Percentiles rank a stretch among this genome's conserved stretches.
phyloP scores from a whole-genome alignment of 164 flowering plant genomes.

The Umbilicus rupestris region DNA sequence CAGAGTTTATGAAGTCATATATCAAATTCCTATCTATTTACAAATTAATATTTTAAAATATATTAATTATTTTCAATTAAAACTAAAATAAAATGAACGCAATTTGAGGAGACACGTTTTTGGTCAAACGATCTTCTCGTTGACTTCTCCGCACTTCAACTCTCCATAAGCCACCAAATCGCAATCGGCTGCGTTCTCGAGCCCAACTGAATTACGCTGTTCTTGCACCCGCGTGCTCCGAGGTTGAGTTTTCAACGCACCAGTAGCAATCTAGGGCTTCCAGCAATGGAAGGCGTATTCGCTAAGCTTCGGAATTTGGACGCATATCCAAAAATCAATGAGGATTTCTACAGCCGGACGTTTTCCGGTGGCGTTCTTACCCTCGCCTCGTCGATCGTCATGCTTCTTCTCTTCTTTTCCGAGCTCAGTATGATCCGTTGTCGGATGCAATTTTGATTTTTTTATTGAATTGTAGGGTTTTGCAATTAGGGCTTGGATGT shows the following conservation, averaged over 20 bases:
- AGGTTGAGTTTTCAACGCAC: neutral
- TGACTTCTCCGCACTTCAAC: neutral
- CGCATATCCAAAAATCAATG: constrained; percentile 60
- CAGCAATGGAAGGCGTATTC: constrained; percentile 26
- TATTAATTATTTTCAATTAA: neutral
- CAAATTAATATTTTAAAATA: neutral
- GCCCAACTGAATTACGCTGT: neutral
- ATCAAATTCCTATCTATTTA: too few relatives aligned
- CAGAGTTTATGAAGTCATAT: too few relatives aligned
- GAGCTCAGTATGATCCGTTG: constrained; percentile 40
- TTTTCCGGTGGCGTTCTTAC: constrained; percentile 61
- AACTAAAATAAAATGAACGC: too few relatives aligned
- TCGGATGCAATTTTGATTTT: neutral
- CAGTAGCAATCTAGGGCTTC: too few relatives aligned
- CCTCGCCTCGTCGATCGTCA: constrained; percentile 43
- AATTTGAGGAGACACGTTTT: neutral
- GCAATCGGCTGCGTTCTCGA: neutral
- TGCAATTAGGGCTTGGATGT: constrained; percentile 1
- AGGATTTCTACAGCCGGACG: constrained; percentile 65
- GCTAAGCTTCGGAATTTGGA: constrained; percentile 41
- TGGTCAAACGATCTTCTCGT: neutral
- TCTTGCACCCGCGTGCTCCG: neutral
- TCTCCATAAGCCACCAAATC: neutral
- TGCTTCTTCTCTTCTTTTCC: constrained; percentile 54
- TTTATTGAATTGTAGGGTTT: neutral